Percentiles rank a stretch among this genome's conserved stretches.
Conservation (phyloP, 2,329 filamentous ascomycete species). For the Gaeumannomyces sp. region DNA sequence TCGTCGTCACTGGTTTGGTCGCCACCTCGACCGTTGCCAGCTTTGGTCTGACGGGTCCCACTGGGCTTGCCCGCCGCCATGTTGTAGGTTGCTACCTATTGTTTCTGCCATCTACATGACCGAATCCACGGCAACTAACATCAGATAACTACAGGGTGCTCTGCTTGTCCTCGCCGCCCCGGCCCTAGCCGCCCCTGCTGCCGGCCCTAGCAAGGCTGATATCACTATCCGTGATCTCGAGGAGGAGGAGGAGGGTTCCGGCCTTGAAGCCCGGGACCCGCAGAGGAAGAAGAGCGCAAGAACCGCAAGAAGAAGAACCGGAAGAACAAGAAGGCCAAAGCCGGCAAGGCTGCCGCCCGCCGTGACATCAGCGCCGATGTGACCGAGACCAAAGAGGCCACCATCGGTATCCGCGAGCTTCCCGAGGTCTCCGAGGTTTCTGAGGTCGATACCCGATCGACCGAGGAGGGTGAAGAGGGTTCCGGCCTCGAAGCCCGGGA, state of each 20-base stretch:
- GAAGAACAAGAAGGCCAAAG: conserved; percentile 5
- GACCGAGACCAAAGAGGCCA: not conserved
- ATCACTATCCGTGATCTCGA: conserved; percentile 9
- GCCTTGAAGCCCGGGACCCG: not conserved
- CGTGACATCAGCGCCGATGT: not conserved
- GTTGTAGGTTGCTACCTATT: conserved; percentile 4
- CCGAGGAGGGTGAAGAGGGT: not conserved
- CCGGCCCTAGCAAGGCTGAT: conserved; percentile 14
- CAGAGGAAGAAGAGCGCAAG: conserved; percentile 16
- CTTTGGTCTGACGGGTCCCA: conserved; percentile 20
- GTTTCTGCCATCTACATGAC: not conserved
- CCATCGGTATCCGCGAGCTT: not conserved
- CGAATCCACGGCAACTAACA: too few relatives aligned
- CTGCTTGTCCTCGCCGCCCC: conserved; percentile 23
- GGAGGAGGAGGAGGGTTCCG: conserved; percentile 7
- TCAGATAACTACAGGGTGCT: conserved; percentile 15
- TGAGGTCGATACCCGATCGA: not conserved
- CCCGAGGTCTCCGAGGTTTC: too few relatives aligned
- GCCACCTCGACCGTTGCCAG: conserved; percentile 24
- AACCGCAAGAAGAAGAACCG: conserved; percentile 8
- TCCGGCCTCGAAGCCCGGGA: conserved; percentile 9
- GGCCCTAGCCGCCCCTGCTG: conserved; percentile 18
- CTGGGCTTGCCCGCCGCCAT: conserved; percentile 18
- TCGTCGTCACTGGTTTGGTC: conserved; percentile 24
- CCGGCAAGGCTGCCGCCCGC: too few relatives aligned